Base-by-base conservation (phyloP, 75 land plant species). In the Selaginella moellendorffii region DNA sequence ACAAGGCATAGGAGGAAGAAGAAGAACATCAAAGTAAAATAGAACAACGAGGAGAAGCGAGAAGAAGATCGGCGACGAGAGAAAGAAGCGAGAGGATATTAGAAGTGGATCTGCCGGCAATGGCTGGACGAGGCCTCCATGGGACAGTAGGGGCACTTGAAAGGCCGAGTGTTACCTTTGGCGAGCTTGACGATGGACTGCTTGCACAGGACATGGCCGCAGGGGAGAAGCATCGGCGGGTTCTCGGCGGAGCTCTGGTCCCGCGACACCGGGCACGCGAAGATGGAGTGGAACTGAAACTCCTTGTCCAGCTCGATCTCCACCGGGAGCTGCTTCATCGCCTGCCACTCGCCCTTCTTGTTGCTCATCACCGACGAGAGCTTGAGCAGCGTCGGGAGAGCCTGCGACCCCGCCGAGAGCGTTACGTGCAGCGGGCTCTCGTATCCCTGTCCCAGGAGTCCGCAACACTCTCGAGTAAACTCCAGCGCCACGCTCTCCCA, bases 111-210 rank as follows among this genome's bases (percentile, higher is more conserved):
- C 72, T 87, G 87, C 66, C 63, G 77, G 53, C 96, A 89, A 20
- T 78, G 76, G 2, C 74, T 20, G 2, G 71, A 66, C 17, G 65
- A 74, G 1, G 77, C 46, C 58, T 86, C 91, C 1, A 52, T 0
- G 0, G 90, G 96, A 64, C 96, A 89, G 36, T 90, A 90, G 0
- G 97, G 97, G 72, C 97, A 90, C 71, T 90, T 90, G 79, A 90
- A 90, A 24, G 75, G 28, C 28, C 77, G 66, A 14, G 78, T 63
- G 71, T 64, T 73, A 27, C 75, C 67, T 71, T 90, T 87, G 1
- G 95, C 80, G 28, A 87, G 71, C 79, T 84, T 87, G 36, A 62
- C 54, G 10, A 90, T 80, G 2, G 97, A 82, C 54, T 87, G 93
- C 74, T 80, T 84, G 76, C 85, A 90, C 24, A 90, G 80, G 1